Conservation (phyloP, 2,329 filamentous ascomycete genomes). For the Fusarium buxicola region DNA sequence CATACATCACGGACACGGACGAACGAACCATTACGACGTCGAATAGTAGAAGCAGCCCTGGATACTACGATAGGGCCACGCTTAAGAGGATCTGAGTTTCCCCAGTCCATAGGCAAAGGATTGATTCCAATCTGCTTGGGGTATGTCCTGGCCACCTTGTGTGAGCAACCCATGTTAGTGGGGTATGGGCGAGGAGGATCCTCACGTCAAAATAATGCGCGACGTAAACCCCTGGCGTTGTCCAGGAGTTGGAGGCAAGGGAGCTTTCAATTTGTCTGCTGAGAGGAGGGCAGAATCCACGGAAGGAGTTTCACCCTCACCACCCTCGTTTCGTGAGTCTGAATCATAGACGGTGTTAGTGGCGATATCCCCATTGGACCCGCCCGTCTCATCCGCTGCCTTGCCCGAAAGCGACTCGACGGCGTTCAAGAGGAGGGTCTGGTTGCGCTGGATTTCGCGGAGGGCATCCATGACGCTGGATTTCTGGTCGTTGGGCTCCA, state of each 20-base stretch:
- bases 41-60: conserved; percentile 78
- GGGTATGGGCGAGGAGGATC: conserved; percentile 23
- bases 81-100: conserved; percentile 76
- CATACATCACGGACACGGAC: conserved; percentile 16
- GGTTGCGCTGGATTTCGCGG: conserved; percentile 57
- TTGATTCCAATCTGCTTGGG: conserved; percentile 95
- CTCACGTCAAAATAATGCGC: conserved; percentile 67
- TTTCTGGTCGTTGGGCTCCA: conserved; percentile 42
- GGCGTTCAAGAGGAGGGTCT: conserved; percentile 55
- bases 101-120: conserved; percentile 90
- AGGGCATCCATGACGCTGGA: conserved; percentile 47
- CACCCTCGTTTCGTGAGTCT: conserved; percentile 21
- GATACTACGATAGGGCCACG: conserved; percentile 92
- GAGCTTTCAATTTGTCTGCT: conserved; percentile 39
- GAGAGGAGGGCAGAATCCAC: conserved; percentile 27
- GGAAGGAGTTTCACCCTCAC: conserved; percentile 14
- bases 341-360: conserved; percentile 21
- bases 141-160: conserved; percentile 71
- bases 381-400: conserved; percentile 31
- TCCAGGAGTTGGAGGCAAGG: conserved; percentile 42
- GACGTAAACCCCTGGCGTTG: conserved; percentile 62
- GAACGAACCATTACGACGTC: conserved; percentile 79
- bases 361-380: conserved; percentile 6
- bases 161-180: conserved; percentile 23
- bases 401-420: conserved; percentile 55